Evolutionary conservation across 1,139 yeast species (phyloP).

Genomic region (Pichia sp.): DNA sequence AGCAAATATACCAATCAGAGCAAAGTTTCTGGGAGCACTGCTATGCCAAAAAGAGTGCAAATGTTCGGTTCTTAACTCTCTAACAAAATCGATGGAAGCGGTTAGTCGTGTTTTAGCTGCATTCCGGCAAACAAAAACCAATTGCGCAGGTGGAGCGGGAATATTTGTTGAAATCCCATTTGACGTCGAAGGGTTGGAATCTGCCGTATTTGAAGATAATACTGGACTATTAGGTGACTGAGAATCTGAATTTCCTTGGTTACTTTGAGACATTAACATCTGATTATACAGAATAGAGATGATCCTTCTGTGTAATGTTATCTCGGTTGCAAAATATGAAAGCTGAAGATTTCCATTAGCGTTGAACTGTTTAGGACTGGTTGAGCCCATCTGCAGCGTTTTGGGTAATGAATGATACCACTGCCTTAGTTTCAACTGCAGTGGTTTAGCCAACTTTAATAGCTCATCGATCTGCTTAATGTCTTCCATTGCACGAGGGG

Average conservation of each 20-base stretch:
- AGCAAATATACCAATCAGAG: constrained; percentile 83
- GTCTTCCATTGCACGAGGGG: constrained; percentile 58
- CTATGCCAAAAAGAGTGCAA: constrained; percentile 87
- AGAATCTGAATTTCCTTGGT: not conserved
- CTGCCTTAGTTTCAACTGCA: constrained; percentile 68
- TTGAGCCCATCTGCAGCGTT: constrained; percentile 59
- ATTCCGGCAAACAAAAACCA: constrained; percentile 67
- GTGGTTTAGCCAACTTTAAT: constrained; percentile 73
- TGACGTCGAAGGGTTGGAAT: not conserved
- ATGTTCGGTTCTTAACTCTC: constrained; percentile 73
- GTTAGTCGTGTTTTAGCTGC: constrained; percentile 78
- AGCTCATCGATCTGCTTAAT: constrained; percentile 59
- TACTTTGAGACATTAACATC: not conserved
- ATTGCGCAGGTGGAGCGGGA: constrained; percentile 57
- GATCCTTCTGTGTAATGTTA: constrained; percentile 77
- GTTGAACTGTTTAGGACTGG: constrained; percentile 51
- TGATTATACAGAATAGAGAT: constrained; percentile 45
- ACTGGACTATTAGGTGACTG: constrained; percentile 3
- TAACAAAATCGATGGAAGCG: constrained; percentile 78
- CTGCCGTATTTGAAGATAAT: constrained; percentile 1
- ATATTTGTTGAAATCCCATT: not conserved
- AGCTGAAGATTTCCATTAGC: constrained; percentile 73
- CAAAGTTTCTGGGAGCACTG: constrained; percentile 69
- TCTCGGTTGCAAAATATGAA: constrained; percentile 83
- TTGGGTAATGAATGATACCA: constrained; percentile 83